Percentiles rank a stretch among this genome's conserved stretches.
phyloP scores from a whole-genome alignment of 257 asterid genomes.

The Salvia miltiorrhiza region DNA sequence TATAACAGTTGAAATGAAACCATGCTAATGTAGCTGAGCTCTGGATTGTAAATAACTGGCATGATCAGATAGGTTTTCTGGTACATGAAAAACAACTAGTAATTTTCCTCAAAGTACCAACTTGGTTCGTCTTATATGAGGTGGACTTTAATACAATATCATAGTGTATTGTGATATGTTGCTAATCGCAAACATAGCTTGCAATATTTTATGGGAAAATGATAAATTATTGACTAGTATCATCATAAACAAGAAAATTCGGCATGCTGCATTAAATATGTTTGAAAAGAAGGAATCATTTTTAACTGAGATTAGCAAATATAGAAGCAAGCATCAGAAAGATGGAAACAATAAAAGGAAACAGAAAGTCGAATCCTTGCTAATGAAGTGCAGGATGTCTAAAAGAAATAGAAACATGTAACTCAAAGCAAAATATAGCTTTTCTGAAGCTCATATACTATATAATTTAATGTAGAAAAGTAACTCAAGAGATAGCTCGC shows the following conservation, averaged over 20 bases:
- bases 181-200: not conserved
- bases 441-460: not conserved
- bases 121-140: slow-evolving; percentile 1
- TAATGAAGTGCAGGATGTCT: not conserved
- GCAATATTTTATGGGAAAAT: not conserved
- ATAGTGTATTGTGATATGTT: not conserved
- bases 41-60: not conserved
- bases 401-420: not conserved
- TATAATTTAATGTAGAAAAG: slow-evolving; percentile 6
- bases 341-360: not conserved
- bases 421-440: slow-evolving; percentile 6
- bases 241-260: not conserved
- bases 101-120: not conserved
- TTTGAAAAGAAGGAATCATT: not conserved
- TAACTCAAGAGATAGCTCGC: slow-evolving; percentile 1
- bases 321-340: slow-evolving; percentile 5
- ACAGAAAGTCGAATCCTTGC: not conserved
- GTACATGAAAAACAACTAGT: not conserved
- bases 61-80: not conserved
- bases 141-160: slow-evolving; percentile 2
- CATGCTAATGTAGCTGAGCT: not conserved
- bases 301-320: not conserved
- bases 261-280: not conserved
- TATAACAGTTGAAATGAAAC: not conserved
- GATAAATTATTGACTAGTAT: not conserved